These are phyloP conservation scores for Scalesia atractyloides DNA, from an alignment of 129 eudicot species.

Conservation along the genomic window DNA sequence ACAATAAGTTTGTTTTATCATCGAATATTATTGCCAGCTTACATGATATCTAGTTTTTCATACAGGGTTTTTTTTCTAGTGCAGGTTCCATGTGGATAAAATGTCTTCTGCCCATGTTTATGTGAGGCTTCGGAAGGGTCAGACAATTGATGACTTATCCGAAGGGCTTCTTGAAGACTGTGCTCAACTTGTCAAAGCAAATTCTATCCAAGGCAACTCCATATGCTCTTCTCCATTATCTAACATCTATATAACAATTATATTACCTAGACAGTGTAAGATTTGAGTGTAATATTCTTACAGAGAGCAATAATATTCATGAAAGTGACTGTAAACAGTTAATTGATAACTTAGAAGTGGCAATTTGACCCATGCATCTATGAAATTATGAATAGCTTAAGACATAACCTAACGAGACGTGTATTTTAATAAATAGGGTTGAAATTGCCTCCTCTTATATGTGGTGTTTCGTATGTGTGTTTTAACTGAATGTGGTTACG, in stretches of 20 bases:
- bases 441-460: not conserved
- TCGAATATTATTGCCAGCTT: conserved; percentile 31
- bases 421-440: not conserved
- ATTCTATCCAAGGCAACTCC: conserved; percentile 89
- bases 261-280: too few species aligned
- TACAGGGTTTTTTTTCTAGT: conserved; percentile 46
- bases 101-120: conserved; percentile 99
- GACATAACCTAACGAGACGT: not conserved
- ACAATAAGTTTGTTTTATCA: not conserved
- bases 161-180: conserved; percentile 97
- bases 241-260: not conserved
- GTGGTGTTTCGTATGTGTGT: not conserved
- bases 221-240: conserved; percentile 6
- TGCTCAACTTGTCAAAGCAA: conserved; percentile 96
- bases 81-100: conserved; percentile 99
- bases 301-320: too few species aligned
- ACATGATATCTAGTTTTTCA: conserved; percentile 30
- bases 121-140: conserved; percentile 84
- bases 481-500: not conserved
- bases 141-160: conserved; percentile 82
- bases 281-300: too few species aligned
- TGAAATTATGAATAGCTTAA: not conserved
- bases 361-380: too few species aligned
- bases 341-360: too few species aligned
- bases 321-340: too few species aligned